A percentile compares a stretch with the other conserved stretches of the same genome.
Evolutionary conservation across 495 filamentous ascomycete genomes (phyloP).

Genomic region (Talaromyces liani): DNA sequence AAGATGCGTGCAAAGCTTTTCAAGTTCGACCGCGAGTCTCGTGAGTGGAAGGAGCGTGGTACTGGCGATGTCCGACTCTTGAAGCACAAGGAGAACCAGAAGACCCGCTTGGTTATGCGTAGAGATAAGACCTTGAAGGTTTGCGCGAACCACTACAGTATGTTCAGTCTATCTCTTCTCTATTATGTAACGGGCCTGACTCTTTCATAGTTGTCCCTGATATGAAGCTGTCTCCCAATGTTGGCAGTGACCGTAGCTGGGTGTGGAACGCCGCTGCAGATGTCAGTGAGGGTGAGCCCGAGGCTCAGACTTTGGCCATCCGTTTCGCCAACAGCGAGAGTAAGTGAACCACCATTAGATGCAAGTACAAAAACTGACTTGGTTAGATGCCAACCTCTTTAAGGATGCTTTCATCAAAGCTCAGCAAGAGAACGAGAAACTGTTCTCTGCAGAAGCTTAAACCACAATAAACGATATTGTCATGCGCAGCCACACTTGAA

Average conservation of each 20-base stretch:
- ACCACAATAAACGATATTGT: constrained; percentile 5
- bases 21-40: constrained; percentile 82
- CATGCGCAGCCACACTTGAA: constrained; percentile 13
- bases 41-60: constrained; percentile 99
- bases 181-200: not conserved
- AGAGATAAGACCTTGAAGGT: constrained; percentile 99
- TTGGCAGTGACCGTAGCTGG: constrained; percentile 96
- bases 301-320: constrained; percentile 92
- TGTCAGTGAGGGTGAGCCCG: constrained; percentile 95
- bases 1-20: constrained; percentile 99
- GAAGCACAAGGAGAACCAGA: constrained; percentile 97
- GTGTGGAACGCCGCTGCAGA: constrained; percentile 98
- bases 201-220: constrained; percentile 74
- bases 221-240: constrained; percentile 97
- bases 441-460: constrained; percentile 54
- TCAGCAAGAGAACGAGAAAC: constrained; percentile 88
- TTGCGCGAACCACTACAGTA: constrained; percentile 99
- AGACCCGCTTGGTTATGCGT: constrained; percentile 97
- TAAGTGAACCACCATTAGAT: constrained; percentile 38
- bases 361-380: constrained; percentile 14
- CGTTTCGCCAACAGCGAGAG: constrained; percentile 97
- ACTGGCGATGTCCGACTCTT: constrained; percentile 93
- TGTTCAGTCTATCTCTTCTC: constrained; percentile 19
- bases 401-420: constrained; percentile 98
- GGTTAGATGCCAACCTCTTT: constrained; percentile 89